A percentile compares a stretch with the other conserved stretches of the same genome.
These are phyloP conservation scores for Nakazawaea wickerhamii DNA, from an alignment of 805 yeast species.

Conservation along the genomic window DNA sequence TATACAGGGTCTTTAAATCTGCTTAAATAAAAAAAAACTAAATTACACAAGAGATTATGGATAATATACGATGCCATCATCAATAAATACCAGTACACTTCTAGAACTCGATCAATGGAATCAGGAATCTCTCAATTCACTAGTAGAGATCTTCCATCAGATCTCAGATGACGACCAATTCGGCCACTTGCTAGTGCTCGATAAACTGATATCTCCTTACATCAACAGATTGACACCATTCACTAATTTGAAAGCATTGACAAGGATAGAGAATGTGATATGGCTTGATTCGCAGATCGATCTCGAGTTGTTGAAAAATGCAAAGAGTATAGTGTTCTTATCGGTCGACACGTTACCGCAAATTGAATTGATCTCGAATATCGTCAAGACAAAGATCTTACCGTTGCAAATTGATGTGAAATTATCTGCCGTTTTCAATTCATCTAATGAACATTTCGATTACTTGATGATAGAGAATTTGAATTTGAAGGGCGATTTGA, in stretches of 20 bases:
- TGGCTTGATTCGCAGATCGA: constrained; percentile 22
- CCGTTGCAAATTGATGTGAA: constrained; percentile 4
- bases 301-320: constrained; percentile 14
- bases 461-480: constrained; percentile 17
- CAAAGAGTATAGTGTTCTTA: constrained; percentile 20
- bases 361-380: constrained; percentile 6
- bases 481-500: constrained; percentile 23
- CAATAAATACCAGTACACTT: not conserved
- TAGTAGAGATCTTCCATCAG: constrained; percentile 8
- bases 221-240: constrained; percentile 25
- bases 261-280: constrained; percentile 22
- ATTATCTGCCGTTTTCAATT: constrained; percentile 17
- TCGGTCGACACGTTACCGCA: constrained; percentile 1
- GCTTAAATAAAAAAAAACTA: no score
- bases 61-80: no score
- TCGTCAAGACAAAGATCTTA: constrained; percentile 9
- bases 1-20: no score
- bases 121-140: not conserved
- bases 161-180: constrained; percentile 4
- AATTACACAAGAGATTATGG: no score
- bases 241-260: constrained; percentile 20
- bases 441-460: constrained; percentile 5
- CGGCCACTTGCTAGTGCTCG: constrained; percentile 14
- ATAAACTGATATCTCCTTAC: constrained; percentile 20
- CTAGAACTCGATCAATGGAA: not conserved